Base-by-base conservation (phyloP, 148 eudicot genomes). In the Diospyros kaki region DNA sequence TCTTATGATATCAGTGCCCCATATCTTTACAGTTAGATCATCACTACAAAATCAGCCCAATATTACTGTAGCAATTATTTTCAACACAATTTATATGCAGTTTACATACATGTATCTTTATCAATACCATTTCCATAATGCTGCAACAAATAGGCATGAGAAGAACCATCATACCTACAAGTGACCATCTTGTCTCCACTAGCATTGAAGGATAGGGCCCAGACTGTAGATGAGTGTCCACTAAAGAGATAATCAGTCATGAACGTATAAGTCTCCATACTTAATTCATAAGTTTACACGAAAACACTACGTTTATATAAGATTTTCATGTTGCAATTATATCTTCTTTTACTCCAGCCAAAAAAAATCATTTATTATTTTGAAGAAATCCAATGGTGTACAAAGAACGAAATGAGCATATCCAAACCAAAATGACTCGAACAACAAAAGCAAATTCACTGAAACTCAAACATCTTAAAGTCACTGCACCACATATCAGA, bases 201-300 rank as follows among this genome's bases (percentile, higher is more conserved):
- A 73, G 88, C 82, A 83, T 86, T 93, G 56, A 96, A 91, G 55
- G 97, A 88, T 66, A 96, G 55, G 66, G 95, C 88, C 98, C 98
- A 91, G 48, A 96, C 98, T 58, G 98, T 91, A 50, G 98, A 88
- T 73, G 88, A 86, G 83, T 96, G 99, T 61, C 97, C 99, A 75
- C 99, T 96, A 89, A 66, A 82, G 80, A 55, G 54, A 71, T 9
- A 64, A 76, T 13, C 58, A 58, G 53, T 45, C 77, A 81, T n/a
- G 63, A 55, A 17, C 1, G 28, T 5, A 69, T 76, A 58, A 55
- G 73, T 69, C 43, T 2, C 40, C 42, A 51, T 6, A 38, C 41
- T 44, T 53, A 61, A 40, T 59, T 52, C 68, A 54, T 40, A 42
- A 38, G 58, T 40, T 17, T 44, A 54, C 53, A 77, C 46, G 9